Evolutionary conservation across 176 grass and related monocot genomes (phyloP), one percentile per base, ranked within the genome.

Genomic region (Coix lacrymajobi): DNA sequence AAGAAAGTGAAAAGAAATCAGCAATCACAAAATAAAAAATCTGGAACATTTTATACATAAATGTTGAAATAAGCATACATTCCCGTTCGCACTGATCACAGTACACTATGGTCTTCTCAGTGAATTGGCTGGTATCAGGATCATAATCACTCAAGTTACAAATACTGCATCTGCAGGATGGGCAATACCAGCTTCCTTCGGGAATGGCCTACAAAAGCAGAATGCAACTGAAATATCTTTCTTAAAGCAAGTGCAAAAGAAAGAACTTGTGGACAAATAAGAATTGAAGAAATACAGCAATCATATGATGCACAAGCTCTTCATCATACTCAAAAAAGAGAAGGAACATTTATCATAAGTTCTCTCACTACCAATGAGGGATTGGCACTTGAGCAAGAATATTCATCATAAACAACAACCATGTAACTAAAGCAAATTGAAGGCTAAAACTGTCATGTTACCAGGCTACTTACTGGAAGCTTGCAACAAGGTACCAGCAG

Each of bases 11-110:
- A 73, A 79, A 68, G n/a, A 80, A 64, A 76, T 79, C 60, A 90
- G 62, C 9, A 14, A 67, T 81, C 62, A 81, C 76, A 45, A 81
- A 71, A 69, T 38, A 79, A 61, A 66, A n/a, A 52, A 60, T 58
- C 11, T 65, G 41, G 51, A 43, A 71, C 43, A 62, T 40, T 15
- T 48, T 36, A 57, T 46, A 49, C 52, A 52, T 12, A 9, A 66
- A 69, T 66, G 8, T 72, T 33, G 63, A 62, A 63, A 75, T n/a
- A 91, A 85, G 3, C 89, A 26, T 94, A 94, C 92, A 94, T 92
- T 91, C 86, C 40, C 63, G 77, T 86, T 93, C 89, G 81, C 94
- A 97, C 51, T 93, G 91, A 70, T 91, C 87, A 49, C 94, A 97
- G 63, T 82, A 93, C 41, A 97, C 62, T 36, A 93, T 74, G 46